Evolutionary conservation across 305 asterid species (phyloP).

Genomic region (Fraxinus xanthoxyloides): DNA sequence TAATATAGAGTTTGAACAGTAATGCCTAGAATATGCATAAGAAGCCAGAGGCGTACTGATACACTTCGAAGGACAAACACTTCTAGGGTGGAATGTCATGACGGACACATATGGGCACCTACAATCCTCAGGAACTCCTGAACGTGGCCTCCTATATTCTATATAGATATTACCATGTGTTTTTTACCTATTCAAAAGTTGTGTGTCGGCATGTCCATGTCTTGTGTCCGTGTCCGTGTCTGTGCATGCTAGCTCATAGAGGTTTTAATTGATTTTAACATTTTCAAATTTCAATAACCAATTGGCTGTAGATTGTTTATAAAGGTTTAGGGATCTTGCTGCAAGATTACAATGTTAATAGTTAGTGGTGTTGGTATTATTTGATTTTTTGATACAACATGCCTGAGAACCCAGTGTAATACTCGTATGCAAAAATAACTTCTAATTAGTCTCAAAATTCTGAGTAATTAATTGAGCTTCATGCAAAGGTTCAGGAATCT

Average conservation of each 20-base stretch:
- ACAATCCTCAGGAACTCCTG: not conserved
- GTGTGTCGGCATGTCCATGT: not conserved
- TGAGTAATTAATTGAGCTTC: constrained; percentile 16
- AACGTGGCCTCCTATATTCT: not conserved
- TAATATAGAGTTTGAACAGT: not conserved
- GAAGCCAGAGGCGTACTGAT: not conserved
- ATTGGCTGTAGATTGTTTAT: not conserved
- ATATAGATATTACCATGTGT: not conserved
- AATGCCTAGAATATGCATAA: not conserved
- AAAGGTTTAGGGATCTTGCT: not conserved
- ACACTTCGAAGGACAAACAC: not conserved
- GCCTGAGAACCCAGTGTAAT: not conserved
- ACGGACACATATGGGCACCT: not conserved
- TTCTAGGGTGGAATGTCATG: not conserved
- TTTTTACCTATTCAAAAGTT: not conserved
- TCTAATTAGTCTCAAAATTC: not conserved
- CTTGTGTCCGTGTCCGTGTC: not conserved
- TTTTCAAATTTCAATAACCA: not conserved
- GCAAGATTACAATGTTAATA: not conserved
- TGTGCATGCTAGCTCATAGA: not conserved
- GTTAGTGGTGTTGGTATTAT: not conserved
- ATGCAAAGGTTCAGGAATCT: constrained; percentile 50
- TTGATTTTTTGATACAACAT: not conserved
- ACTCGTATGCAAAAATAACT: not conserved
- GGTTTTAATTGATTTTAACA: not conserved